phyloP scores from a whole-genome alignment of 2,329 filamentous ascomycete genomes.

The Whalleya microplaca region DNA sequence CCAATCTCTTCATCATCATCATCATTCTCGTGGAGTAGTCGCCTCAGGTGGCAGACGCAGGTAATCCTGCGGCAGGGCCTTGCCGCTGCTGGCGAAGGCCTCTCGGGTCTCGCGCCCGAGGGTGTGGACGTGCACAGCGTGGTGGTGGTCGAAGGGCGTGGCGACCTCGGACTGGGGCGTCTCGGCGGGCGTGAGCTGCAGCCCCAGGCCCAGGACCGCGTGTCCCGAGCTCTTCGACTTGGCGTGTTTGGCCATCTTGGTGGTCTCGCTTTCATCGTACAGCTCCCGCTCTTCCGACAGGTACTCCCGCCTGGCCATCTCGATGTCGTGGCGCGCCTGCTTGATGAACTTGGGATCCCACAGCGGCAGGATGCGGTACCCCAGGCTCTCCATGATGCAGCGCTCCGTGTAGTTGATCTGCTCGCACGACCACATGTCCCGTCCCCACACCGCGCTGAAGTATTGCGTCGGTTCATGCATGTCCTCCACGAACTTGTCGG shows the following conservation, averaged over 20 bases:
- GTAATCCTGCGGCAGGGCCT: constrained; percentile 26
- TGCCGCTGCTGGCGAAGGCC: constrained; percentile 26
- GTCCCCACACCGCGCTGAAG: constrained; percentile 59
- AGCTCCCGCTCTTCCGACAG: constrained; percentile 29
- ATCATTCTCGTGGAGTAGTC: constrained; percentile 13
- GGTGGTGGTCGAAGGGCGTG: constrained; percentile 26
- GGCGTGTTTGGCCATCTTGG: constrained; percentile 36
- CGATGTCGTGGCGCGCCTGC: constrained; percentile 66
- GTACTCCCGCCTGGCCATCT: constrained; percentile 54
- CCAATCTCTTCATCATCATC: not conserved
- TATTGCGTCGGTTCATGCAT: constrained; percentile 55
- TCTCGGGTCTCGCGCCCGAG: constrained; percentile 27
- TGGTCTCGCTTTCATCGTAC: constrained; percentile 22
- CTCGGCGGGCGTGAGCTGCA: constrained; percentile 47
- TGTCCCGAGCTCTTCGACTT: constrained; percentile 45
- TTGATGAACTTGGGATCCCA: constrained; percentile 59
- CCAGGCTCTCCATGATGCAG: constrained; percentile 66
- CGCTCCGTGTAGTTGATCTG: constrained; percentile 68
- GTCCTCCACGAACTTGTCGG: constrained; percentile 69
- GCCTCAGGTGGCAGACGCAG: constrained; percentile 27
- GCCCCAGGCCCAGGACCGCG: constrained; percentile 44
- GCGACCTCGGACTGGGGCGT: constrained; percentile 41
- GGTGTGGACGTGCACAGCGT: constrained; percentile 11
- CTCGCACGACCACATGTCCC: constrained; percentile 58
- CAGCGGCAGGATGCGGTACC: constrained; percentile 65